Conservation (phyloP, 371 early-diverging fungal species). For the Apophysomyces sp. region DNA sequence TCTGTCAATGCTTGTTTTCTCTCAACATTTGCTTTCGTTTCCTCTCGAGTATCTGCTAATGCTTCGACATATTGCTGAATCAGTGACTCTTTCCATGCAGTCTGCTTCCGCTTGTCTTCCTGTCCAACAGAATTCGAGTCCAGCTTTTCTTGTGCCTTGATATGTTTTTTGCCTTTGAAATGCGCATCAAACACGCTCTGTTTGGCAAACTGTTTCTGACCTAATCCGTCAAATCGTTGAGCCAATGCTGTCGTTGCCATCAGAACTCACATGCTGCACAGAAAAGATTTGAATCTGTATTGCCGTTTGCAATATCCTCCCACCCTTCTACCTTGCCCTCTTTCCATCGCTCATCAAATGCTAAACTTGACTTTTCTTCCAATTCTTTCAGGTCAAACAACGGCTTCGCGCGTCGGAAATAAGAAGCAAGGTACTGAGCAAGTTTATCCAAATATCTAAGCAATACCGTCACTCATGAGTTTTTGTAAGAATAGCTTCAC, state of each 20-base stretch:
- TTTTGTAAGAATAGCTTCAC: not conserved
- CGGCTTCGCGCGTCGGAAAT: slow-evolving; percentile 77
- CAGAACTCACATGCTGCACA: slow-evolving; percentile 75
- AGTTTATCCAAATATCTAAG: slow-evolving; percentile 70
- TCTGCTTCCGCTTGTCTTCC: slow-evolving; percentile 50
- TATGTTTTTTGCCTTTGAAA: slow-evolving; percentile 87
- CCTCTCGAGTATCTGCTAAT: slow-evolving; percentile 64
- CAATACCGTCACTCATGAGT: too few species aligned
- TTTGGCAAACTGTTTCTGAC: slow-evolving; percentile 83
- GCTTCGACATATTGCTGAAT: slow-evolving; percentile 64
- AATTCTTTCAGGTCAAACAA: slow-evolving; percentile 67
- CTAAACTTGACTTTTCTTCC: slow-evolving; percentile 42
- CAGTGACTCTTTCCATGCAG: slow-evolving; percentile 66
- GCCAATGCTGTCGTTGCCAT: not conserved
- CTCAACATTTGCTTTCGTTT: slow-evolving; percentile 87
- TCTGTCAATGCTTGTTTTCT: slow-evolving; percentile 94
- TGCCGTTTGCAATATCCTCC: slow-evolving; percentile 47
- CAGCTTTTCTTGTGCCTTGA: slow-evolving; percentile 71
- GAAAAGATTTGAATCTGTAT: slow-evolving; percentile 52
- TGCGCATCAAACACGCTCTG: slow-evolving; percentile 84
- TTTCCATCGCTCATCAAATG: slow-evolving; percentile 67
- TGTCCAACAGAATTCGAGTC: slow-evolving; percentile 39
- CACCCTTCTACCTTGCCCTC: slow-evolving; percentile 64
- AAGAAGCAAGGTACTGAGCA: slow-evolving; percentile 71
- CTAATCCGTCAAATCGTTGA: slow-evolving; percentile 15